Base-by-base conservation (phyloP, 306 rosid genomes). In the Acmispon strigosus region DNA sequence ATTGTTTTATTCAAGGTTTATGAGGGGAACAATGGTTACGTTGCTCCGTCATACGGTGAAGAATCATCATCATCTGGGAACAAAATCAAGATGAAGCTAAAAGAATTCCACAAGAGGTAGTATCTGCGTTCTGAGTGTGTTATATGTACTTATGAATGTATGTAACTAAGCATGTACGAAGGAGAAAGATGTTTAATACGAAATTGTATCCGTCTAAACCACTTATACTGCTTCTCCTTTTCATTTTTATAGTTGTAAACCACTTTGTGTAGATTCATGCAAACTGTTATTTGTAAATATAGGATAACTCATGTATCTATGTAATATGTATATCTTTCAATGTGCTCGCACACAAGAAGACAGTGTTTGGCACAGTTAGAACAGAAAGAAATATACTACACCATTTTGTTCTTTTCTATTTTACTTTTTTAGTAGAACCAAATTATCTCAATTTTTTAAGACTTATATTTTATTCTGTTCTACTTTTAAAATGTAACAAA, bases 81-180 rank as follows among this genome's bases (percentile, higher is more conserved):
- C 87, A 91, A 78, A 79, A 86, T 91, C 77, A 94, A 91, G 82
- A 91, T 91, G 99, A 94, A 83, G 80, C 89, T 94, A 47, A 94
- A 89, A 72, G 99, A 94, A 81, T 85, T 94, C 55, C 99, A 91
- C 61, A 88, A 74, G 86, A 94, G 92, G 99, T 91, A 83, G 36
- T 13, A 32, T 49, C 10, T 39, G 43, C 12, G 5, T 39, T 39
- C 43, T 8, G 43, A 39, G 37, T 32, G 37, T 32, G 37, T 5
- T 6, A 32, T 32, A 32, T 32, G 37, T 32, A 32, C 37, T 32
- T 32, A 6, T 32, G 37, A 32, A 1, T 32, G 37, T 32, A 32
- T 32, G 37, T 32, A 27, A 32, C 37, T 32, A 6, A 32, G 37
- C 6, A 32, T 32, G 37, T 32, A 32, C 6, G 37, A 32, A 32